Evolutionary conservation across 1,139 yeast genomes (phyloP).

Genomic region (Arxiozyma heterogenica): DNA sequence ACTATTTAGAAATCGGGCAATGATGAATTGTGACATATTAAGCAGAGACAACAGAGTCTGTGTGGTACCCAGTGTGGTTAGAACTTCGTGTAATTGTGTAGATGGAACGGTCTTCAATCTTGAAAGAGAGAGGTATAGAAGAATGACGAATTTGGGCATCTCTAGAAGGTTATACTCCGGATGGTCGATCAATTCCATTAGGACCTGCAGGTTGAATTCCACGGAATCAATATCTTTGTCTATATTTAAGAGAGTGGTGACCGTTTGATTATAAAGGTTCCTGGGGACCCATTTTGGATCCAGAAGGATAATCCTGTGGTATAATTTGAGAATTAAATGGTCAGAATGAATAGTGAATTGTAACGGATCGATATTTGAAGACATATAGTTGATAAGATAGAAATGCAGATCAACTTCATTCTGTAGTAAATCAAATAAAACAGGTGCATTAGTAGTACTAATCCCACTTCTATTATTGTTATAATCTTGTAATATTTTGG

Average conservation of each 20-base stretch:
- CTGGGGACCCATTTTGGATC: not conserved
- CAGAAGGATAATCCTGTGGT: not conserved
- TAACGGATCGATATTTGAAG: not conserved
- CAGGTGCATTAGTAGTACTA: not conserved
- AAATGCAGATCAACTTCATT: not conserved
- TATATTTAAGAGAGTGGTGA: not conserved
- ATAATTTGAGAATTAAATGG: not conserved
- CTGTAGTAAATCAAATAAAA: not conserved
- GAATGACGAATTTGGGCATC: slow-evolving; percentile 21
- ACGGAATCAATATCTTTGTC: not conserved
- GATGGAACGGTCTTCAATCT: slow-evolving; percentile 10
- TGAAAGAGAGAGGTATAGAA: slow-evolving; percentile 15
- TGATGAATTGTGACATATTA: slow-evolving; percentile 21
- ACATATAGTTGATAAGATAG: not conserved
- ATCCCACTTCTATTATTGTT: too few species aligned
- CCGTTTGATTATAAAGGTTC: not conserved
- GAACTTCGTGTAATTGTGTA: slow-evolving; percentile 14
- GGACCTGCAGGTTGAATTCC: slow-evolving; percentile 16
- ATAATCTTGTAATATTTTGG: slow-evolving; percentile 4
- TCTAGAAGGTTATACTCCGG: slow-evolving; percentile 28
- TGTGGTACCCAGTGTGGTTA: slow-evolving; percentile 21
- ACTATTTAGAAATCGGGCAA: slow-evolving; percentile 18
- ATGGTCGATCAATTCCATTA: slow-evolving; percentile 36
- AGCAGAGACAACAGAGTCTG: slow-evolving; percentile 27
- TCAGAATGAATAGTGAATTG: not conserved